Evolutionary conservation across 257 asterid species (phyloP).

Genomic region (Asclepias syriaca): DNA sequence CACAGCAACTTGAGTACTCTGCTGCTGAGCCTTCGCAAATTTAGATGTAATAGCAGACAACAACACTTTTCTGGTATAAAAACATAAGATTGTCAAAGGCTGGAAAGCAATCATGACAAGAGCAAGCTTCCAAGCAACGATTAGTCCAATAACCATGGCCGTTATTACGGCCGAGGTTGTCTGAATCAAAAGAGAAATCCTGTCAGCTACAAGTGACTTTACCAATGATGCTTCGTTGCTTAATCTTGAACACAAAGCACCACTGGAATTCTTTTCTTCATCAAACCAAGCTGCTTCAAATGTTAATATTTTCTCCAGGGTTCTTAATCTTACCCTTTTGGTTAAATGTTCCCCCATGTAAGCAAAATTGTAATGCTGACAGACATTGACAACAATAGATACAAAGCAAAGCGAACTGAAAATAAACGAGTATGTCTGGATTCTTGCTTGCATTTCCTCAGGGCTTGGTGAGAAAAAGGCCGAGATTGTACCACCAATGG

Average conservation of each 20-base stretch:
- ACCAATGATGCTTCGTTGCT: constrained; percentile 74
- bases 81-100: constrained; percentile 70
- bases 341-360: constrained; percentile 76
- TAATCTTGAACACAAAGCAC: constrained; percentile 51
- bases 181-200: constrained; percentile 61
- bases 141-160: constrained; percentile 58
- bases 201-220: constrained; percentile 72
- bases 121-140: constrained; percentile 84
- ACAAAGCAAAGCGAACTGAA: constrained; percentile 53
- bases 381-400: constrained; percentile 49
- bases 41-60: constrained; percentile 57
- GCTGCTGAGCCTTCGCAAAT: constrained; percentile 63
- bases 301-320: constrained; percentile 58
- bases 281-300: constrained; percentile 87
- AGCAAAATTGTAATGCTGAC: constrained; percentile 74
- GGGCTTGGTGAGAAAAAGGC: constrained; percentile 56
- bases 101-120: constrained; percentile 82
- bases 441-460: constrained; percentile 51
- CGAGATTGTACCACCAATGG: constrained; percentile 76
- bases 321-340: constrained; percentile 44
- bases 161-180: constrained; percentile 57
- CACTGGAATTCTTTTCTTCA: constrained; percentile 62
- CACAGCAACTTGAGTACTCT: constrained; percentile 68
- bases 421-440: constrained; percentile 41
- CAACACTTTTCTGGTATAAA: constrained; percentile 58